Percentiles rank a stretch among this genome's conserved stretches.
phyloP scores from a whole-genome alignment of 148 eudicot genomes.

The Simmondsia chinensis region DNA sequence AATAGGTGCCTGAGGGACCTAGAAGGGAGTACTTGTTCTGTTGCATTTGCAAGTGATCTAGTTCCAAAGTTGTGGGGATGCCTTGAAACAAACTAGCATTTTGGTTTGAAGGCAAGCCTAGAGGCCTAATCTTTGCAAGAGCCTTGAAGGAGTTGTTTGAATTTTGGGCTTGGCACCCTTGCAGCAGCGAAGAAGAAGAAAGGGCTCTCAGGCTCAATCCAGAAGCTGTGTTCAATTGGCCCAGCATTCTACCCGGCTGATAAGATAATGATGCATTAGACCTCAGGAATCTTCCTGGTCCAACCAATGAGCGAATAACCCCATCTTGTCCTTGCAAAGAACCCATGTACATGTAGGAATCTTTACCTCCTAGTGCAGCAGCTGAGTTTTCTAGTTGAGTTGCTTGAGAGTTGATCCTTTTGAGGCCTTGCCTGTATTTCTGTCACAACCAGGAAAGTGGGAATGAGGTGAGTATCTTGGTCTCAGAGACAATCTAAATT shows the following conservation, averaged over 20 bases:
- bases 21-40: slow-evolving; percentile 22
- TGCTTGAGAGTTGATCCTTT: slow-evolving; percentile 36
- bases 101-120: slow-evolving; percentile 17
- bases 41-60: too few relatives aligned
- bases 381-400: slow-evolving; percentile 31
- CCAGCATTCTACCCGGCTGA: slow-evolving; percentile 28
- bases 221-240: slow-evolving; percentile 37
- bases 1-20: too few relatives aligned
- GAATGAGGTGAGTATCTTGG: neutral
- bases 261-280: slow-evolving; percentile 22
- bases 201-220: slow-evolving; percentile 36
- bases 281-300: slow-evolving; percentile 26
- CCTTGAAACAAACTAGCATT: slow-evolving; percentile 29
- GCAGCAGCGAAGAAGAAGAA: slow-evolving; percentile 44
- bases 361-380: slow-evolving; percentile 33
- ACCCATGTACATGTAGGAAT: slow-evolving; percentile 39
- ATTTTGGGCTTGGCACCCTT: slow-evolving; percentile 27
- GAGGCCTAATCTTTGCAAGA: slow-evolving; percentile 22
- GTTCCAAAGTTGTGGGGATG: slow-evolving; percentile 18
- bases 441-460: slow-evolving; percentile 18
- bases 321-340: slow-evolving; percentile 42
- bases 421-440: slow-evolving; percentile 81
- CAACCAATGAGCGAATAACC: slow-evolving; percentile 33
- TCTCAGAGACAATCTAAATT: too few relatives aligned
- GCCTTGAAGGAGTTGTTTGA: slow-evolving; percentile 15